Percentiles rank a stretch among this genome's conserved stretches.
phyloP scores from a whole-genome alignment of 495 filamentous ascomycete genomes.

The Daldinia loculata region DNA sequence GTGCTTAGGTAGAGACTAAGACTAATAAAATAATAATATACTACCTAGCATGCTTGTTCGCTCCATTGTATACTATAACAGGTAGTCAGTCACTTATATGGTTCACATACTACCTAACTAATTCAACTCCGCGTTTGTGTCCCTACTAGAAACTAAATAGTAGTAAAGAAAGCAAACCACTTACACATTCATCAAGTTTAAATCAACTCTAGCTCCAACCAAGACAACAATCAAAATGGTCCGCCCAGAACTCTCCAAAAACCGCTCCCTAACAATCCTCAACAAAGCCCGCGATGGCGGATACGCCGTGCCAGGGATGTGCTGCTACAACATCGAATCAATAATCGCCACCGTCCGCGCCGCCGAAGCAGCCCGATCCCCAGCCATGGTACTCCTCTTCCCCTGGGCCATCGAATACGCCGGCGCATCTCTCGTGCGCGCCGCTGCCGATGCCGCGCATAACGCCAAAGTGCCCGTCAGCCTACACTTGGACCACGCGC shows the following conservation, averaged over 20 bases:
- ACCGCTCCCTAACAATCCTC: conserved; percentile 74
- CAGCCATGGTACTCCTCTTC: conserved; percentile 85
- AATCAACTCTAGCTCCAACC: not conserved
- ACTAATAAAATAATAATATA: not conserved
- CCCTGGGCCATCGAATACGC: conserved; percentile 85
- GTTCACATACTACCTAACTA: not conserved
- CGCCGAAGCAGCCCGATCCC: conserved; percentile 75
- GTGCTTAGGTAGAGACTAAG: not conserved
- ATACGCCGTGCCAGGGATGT: conserved; percentile 79
- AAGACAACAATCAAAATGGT: conserved; percentile 51
- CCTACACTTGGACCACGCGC: conserved; percentile 80
- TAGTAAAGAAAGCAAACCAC: not conserved
- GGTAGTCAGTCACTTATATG: not conserved
- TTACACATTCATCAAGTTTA: not conserved
- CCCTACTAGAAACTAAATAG: not conserved
- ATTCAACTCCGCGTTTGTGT: not conserved
- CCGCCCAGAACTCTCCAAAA: conserved; percentile 60
- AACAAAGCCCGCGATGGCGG: conserved; percentile 69
- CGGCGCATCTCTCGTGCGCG: conserved; percentile 65
- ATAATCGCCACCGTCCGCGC: conserved; percentile 82
- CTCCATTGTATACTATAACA: not conserved
- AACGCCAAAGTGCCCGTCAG: conserved; percentile 74
- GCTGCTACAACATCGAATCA: conserved; percentile 87
- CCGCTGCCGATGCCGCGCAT: conserved; percentile 68
- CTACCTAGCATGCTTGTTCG: not conserved